Evolutionary conservation across 305 asterid species (phyloP), one percentile per base, ranked within the genome.

Genomic region (Nicotiana rustica): DNA sequence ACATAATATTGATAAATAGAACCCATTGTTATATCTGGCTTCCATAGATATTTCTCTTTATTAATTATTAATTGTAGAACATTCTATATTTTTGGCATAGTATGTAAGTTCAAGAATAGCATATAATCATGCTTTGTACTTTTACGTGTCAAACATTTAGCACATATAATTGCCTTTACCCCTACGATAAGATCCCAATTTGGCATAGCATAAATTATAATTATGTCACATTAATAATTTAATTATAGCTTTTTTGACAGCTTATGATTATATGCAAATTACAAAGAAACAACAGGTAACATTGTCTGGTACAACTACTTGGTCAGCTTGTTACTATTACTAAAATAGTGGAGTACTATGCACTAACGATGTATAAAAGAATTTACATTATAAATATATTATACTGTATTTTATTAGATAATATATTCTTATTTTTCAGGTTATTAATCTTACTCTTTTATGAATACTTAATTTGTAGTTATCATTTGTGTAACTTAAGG

Each of bases 131-230:
- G 6, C n/a, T 44, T 44, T 44, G 1, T 15, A 71, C 79, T 47
- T 71, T 47, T 47, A 47, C 38, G 61, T 71, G 61, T 71, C 61
- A 13, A 47, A 21, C 25, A 47, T 4, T 19, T 64, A 64, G 69
- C 38, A 64, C 69, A 29, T 17, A 47, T 4, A 25, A 44, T 60
- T 67, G 19, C 61, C 82, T 83, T 83, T 75, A 44, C 73, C 65
- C 44, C 57, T 36, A 82, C 61, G 81, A n/a, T 62, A 75, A 75
- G 80, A 29, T 75, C 64, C 47, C 61, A 75, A 75, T 75, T 75
- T 52, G 47, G 65, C 44, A 49, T 52, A 73, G 7, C 1, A 31
- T 49, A 15, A 52, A 15, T 29, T 29, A 29, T 31, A 33, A 80
- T 8, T 10, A 44, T 44, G 36, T 14, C 33, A 13, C 33, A 80